Conservation (phyloP, 2,329 filamentous ascomycete genomes). For the Nemania serpens region DNA sequence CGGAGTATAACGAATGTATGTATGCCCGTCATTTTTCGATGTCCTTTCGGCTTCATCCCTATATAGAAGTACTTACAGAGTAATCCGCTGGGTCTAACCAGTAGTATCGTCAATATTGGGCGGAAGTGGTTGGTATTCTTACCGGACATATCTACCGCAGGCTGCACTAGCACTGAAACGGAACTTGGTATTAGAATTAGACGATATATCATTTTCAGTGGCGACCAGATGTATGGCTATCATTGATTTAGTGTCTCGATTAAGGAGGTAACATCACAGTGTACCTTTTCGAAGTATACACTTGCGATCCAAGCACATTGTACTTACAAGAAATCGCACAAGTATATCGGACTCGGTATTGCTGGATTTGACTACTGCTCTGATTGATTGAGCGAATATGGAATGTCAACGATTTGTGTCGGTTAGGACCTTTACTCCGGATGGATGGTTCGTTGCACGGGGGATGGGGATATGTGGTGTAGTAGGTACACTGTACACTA, state of each 20-base stretch:
- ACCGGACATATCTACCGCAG: not conserved
- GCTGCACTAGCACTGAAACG: slow-evolving; percentile 14
- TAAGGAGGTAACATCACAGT: not conserved
- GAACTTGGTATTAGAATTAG: not conserved
- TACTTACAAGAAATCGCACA: too few relatives aligned
- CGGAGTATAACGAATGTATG: not conserved
- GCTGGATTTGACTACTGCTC: too few relatives aligned
- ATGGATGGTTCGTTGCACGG: too few relatives aligned
- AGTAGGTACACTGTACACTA: too few relatives aligned
- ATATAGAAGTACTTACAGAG: not conserved
- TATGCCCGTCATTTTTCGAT: not conserved
- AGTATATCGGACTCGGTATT: too few relatives aligned
- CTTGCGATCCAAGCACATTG: not conserved
- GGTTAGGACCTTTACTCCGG: too few relatives aligned
- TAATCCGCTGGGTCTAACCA: not conserved
- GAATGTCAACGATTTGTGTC: too few relatives aligned
- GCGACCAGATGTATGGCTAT: not conserved
- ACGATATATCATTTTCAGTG: slow-evolving; percentile 8
- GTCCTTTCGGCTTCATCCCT: not conserved
- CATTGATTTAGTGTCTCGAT: slow-evolving; percentile 9
- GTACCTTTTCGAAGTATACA: not conserved
- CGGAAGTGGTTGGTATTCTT: not conserved
- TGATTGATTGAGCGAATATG: too few relatives aligned
- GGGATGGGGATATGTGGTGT: too few relatives aligned
- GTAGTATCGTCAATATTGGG: slow-evolving; percentile 3